Evolutionary conservation across 2,329 filamentous ascomycete species (phyloP).

Genomic region (Escovopsis sp.): DNA sequence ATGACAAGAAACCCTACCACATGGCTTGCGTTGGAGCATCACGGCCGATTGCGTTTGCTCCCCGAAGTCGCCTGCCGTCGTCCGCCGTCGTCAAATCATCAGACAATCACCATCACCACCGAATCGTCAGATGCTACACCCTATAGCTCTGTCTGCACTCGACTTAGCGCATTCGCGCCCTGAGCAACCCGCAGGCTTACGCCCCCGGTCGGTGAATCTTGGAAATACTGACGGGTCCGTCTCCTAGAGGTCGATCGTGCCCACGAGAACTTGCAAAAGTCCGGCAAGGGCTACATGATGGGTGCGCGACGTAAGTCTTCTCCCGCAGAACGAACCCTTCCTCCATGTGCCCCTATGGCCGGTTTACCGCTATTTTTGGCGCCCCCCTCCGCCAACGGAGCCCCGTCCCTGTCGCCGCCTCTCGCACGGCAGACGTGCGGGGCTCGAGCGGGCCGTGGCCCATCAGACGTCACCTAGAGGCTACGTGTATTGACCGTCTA

Average conservation of each 20-base stretch:
- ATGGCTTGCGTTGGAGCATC: no score
- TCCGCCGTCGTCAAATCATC: no score
- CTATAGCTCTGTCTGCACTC: background rate
- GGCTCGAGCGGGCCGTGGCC: slow-evolving; percentile 1
- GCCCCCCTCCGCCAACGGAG: background rate
- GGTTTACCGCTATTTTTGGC: background rate
- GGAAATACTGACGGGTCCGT: background rate
- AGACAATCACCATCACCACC: no score
- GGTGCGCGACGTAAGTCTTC: slow-evolving; percentile 68
- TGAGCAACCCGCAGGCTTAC: no score
- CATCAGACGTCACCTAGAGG: background rate
- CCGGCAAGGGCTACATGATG: slow-evolving; percentile 75
- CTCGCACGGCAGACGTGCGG: background rate
- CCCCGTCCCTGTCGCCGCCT: no score
- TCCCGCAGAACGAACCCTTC: no score
- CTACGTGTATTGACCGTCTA: slow-evolving; percentile 2
- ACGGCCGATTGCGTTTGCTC: no score
- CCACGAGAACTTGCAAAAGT: slow-evolving; percentile 90
- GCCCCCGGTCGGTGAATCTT: no score
- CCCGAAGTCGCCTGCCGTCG: no score
- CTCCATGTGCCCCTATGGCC: slow-evolving; percentile 6
- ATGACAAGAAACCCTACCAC: background rate
- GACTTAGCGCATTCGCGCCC: no score
- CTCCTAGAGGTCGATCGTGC: slow-evolving; percentile 81
- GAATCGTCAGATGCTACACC: background rate